phyloP scores from a whole-genome alignment of 2,329 filamentous ascomycete genomes.

The Nigrospora oryzae region DNA sequence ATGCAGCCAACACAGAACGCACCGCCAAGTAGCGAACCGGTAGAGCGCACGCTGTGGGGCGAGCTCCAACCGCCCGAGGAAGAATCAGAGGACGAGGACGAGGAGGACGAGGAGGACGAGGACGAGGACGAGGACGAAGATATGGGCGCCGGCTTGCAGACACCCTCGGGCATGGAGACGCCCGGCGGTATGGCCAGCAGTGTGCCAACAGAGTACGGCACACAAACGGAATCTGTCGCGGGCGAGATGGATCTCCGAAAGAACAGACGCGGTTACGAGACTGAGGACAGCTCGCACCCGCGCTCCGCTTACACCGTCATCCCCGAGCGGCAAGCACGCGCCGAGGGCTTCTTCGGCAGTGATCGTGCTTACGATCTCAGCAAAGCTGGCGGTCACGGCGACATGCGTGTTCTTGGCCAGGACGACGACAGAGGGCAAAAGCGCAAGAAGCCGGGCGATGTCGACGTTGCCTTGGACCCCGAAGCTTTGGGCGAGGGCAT shows the following conservation, averaged over 20 bases:
- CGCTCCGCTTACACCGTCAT: slow-evolving; percentile 83
- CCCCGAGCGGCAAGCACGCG: slow-evolving; percentile 75
- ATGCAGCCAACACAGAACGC: slow-evolving; percentile 32
- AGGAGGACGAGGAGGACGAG: slow-evolving; percentile 65
- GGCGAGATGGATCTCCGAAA: slow-evolving; percentile 92
- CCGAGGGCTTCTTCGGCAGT: slow-evolving; percentile 92
- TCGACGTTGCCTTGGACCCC: slow-evolving; percentile 86
- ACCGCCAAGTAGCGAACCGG: slow-evolving; percentile 55
- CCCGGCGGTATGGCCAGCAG: slow-evolving; percentile 73
- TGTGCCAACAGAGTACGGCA: slow-evolving; percentile 71
- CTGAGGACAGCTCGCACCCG: slow-evolving; percentile 68
- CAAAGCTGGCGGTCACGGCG: slow-evolving; percentile 28
- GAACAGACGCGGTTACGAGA: slow-evolving; percentile 74
- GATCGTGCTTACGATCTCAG: slow-evolving; percentile 89
- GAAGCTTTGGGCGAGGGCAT: slow-evolving; percentile 75
- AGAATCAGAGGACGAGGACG: slow-evolving; percentile 55
- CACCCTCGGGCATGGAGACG: slow-evolving; percentile 70
- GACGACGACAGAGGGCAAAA: slow-evolving; percentile 68
- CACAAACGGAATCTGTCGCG: slow-evolving; percentile 61
- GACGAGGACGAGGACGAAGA: slow-evolving; percentile 52
- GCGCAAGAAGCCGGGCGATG: slow-evolving; percentile 91
- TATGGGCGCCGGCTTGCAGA: slow-evolving; percentile 58
- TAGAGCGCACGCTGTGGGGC: slow-evolving; percentile 87
- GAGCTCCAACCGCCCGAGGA: slow-evolving; percentile 65
- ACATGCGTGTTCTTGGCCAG: slow-evolving; percentile 67